Evolutionary conservation across 257 asterid genomes (phyloP), one percentile per base, ranked within the genome.

Genomic region (Capsicum pubescens): DNA sequence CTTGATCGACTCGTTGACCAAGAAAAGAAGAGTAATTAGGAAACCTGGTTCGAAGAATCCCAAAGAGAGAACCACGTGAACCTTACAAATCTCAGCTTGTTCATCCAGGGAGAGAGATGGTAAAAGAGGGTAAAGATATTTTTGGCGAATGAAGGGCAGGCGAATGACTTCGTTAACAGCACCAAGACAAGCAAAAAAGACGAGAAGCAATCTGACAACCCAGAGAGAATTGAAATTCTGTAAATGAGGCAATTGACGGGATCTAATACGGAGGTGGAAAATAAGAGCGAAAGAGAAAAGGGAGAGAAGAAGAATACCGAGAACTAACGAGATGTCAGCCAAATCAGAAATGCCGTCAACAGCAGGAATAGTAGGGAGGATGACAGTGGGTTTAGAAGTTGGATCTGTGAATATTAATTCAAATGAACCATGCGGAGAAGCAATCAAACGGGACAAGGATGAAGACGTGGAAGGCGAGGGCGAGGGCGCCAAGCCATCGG

Each of bases 31-130:
- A 64, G 97, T 92, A 57, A 91, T 83, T 1, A 95, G 78, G 64
- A 95, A 93, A 11, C 96, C 95, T 0, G 98, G 98, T 76, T 95
- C 93, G 60, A 91, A 85, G 4, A 93, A 71, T 8, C 98, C 97
- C 19, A 95, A 89, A 7, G 97, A 91, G 54, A 95, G 90, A 58
- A 95, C 94, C 8, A 89, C 91, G 68, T 93, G 95, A 3, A 91
- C 42, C 83, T 92, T 92, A 83, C 98, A 95, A 15, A 93, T 81
- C 48, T 88, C 83, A 32, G 90, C 84, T 61, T 91, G 93, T 69
- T 91, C 93, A 4, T 70, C 5, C 6, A 91, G 59, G 46, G 92
- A 84, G 0, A 88, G 52, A 0, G 87, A 50, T 1, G 94, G 91
- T 5, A 86, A 66, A 72, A 90, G 86, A 0, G 90, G 92, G 81